Evolutionary conservation across 495 filamentous ascomycete genomes (phyloP).

Genomic region (Penicillium longicatenatum): DNA sequence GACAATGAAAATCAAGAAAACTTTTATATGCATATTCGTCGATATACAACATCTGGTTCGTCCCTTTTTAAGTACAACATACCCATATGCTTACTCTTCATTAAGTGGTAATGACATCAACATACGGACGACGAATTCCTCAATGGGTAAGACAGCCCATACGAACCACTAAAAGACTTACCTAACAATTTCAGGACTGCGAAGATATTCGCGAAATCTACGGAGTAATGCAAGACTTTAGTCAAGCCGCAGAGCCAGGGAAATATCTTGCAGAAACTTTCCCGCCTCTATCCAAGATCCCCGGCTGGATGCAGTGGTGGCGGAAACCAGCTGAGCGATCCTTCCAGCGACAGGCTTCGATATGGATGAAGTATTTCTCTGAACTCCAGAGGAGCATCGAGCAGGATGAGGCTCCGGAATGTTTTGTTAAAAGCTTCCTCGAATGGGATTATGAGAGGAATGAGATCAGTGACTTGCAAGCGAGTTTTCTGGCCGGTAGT

Average conservation of each 20-base stretch:
- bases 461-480: background rate
- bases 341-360: background rate
- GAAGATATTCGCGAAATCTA: background rate
- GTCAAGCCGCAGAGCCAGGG: background rate
- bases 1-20: background rate
- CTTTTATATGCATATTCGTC: background rate
- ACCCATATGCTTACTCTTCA: background rate
- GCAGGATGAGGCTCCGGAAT: background rate
- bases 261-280: background rate
- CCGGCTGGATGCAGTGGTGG: background rate
- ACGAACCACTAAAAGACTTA: background rate
- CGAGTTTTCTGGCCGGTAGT: background rate
- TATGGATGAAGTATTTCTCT: background rate
- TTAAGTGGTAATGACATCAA: background rate
- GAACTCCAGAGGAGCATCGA: background rate
- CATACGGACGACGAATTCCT: background rate
- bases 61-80: background rate
- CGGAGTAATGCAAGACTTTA: background rate
- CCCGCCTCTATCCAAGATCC: background rate
- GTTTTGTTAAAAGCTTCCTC: background rate
- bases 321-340: background rate
- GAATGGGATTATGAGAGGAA: background rate
- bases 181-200: background rate
- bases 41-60: background rate
- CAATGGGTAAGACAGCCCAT: background rate